Conservation (phyloP, 495 filamentous ascomycete species). For the Entonaema liquescens region DNA sequence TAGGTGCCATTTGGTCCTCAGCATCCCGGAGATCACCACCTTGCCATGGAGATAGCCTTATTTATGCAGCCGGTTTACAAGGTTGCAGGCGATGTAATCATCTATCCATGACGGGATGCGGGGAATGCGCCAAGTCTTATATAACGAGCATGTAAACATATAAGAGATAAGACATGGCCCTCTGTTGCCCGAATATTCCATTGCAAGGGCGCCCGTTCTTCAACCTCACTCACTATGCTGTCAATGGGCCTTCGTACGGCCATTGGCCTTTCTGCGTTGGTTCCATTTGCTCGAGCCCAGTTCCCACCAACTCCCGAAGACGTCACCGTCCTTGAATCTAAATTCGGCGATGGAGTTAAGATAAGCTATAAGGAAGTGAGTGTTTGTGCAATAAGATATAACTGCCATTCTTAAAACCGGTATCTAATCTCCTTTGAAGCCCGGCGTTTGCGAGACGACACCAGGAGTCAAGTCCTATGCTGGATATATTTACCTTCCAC, state of each 20-base stretch:
- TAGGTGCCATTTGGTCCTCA: neutral
- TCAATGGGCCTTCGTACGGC: constrained; percentile 4
- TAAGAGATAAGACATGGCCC: constrained; percentile 4
- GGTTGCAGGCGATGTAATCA: constrained; percentile 8
- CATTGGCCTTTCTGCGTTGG: constrained; percentile 21
- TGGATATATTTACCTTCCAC: constrained; percentile 46
- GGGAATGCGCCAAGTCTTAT: constrained; percentile 29
- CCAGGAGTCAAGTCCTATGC: constrained; percentile 46
- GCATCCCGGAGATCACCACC: neutral
- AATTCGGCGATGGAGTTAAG: constrained; percentile 64
- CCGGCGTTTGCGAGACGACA: constrained; percentile 47
- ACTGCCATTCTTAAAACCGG: neutral
- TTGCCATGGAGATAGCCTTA: neutral
- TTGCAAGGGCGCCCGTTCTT: neutral
- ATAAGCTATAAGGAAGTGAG: constrained; percentile 73
- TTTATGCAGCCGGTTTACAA: constrained; percentile 15
- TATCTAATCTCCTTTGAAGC: constrained; percentile 33
- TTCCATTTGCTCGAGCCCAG: constrained; percentile 45
- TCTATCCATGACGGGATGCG: constrained; percentile 18
- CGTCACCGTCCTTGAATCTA: constrained; percentile 64
- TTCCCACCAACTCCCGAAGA: constrained; percentile 66
- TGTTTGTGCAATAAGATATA: neutral
- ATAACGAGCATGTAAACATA: neutral
- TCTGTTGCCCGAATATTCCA: neutral
- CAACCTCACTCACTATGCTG: constrained; percentile 14